phyloP scores from a whole-genome alignment of 2,329 filamentous ascomycete genomes.

The Rutstroemia sp. region DNA sequence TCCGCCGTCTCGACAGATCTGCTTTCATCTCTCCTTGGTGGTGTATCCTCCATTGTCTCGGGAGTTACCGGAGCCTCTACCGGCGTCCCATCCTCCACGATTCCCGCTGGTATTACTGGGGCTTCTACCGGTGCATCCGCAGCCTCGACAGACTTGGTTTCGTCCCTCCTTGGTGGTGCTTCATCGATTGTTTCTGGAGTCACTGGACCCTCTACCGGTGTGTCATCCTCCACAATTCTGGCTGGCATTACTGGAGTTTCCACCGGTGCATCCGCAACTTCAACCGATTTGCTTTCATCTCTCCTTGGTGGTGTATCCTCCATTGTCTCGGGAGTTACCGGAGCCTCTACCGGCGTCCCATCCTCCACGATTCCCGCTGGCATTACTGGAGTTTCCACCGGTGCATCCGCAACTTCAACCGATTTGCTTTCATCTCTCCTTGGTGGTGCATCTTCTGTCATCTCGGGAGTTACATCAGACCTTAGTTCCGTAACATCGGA shows the following conservation, averaged over 20 bases:
- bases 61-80: not conserved
- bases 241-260: not conserved
- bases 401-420: not conserved
- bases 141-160: not conserved
- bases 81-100: not conserved
- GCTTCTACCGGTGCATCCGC: not conserved
- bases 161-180: not conserved
- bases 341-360: not conserved
- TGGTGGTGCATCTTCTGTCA: not conserved
- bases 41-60: not conserved
- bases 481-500: not conserved
- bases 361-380: not conserved
- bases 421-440: not conserved
- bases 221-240: not conserved
- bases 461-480: not conserved
- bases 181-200: not conserved
- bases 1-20: not conserved
- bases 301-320: not conserved
- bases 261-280: not conserved
- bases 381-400: not conserved
- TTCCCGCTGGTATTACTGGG: not conserved
- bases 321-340: not conserved
- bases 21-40: conserved; percentile 2
- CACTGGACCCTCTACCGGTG: not conserved
- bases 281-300: not conserved